A percentile compares a stretch with the other conserved stretches of the same genome.
These are phyloP conservation scores for Gracilaria gracilis DNA, from an alignment of 23 red algal species.

Conservation along the genomic window DNA sequence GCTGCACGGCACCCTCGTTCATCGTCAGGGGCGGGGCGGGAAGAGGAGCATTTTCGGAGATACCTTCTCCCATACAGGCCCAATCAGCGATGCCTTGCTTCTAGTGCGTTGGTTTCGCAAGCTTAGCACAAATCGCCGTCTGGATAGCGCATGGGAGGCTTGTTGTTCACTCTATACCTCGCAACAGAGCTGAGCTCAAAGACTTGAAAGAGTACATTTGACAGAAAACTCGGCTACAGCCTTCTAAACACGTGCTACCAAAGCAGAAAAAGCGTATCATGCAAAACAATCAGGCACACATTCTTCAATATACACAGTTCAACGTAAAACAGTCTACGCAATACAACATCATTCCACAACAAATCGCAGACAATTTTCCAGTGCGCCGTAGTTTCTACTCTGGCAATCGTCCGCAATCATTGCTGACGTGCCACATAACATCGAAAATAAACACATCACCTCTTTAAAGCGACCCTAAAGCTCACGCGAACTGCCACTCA, in stretches of 20 bases:
- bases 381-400: conserved; percentile 8
- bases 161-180: neutral
- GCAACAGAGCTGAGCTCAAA: no score
- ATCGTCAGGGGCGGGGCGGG: neutral
- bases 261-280: neutral
- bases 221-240: no score
- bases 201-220: no score
- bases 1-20: no score
- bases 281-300: conserved; percentile 5
- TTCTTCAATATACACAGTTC: neutral
- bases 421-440: neutral
- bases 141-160: neutral
- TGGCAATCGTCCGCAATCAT: neutral
- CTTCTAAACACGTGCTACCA: neutral
- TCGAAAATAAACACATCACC: conserved; percentile 2
- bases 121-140: neutral
- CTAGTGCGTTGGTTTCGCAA: neutral
- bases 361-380: neutral
- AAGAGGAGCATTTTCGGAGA: neutral
- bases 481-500: neutral
- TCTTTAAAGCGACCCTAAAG: neutral
- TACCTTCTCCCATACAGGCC: neutral
- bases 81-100: neutral
- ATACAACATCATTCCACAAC: neutral
- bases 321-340: neutral